Conservation (phyloP, 305 asterid genomes). For the Caryopteris hybrid region DNA sequence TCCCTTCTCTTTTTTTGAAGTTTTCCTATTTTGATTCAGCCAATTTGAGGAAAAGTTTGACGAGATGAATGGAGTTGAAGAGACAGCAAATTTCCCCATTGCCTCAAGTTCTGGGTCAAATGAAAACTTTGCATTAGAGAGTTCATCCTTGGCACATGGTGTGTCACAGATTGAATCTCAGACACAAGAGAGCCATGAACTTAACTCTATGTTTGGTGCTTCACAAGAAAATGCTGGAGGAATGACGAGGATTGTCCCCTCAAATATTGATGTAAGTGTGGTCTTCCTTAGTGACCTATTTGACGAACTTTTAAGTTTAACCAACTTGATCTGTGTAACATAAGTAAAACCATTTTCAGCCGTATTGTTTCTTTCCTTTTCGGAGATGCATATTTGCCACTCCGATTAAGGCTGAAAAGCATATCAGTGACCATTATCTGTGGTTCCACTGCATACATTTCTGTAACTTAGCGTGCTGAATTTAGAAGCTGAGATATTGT, state of each 20-base stretch:
- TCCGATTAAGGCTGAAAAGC: too few species aligned
- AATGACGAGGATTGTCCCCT: constrained; percentile 76
- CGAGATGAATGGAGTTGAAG: constrained; percentile 63
- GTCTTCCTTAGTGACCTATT: neutral
- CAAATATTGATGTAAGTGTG: constrained; percentile 64
- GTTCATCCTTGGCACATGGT: constrained; percentile 29
- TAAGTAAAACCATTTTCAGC: neutral
- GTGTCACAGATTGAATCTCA: constrained; percentile 34
- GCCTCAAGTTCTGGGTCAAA: constrained; percentile 70
- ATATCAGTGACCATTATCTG: too few species aligned
- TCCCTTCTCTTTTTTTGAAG: neutral
- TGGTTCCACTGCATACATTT: too few species aligned
- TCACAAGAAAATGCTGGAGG: constrained; percentile 67
- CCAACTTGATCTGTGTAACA: neutral
- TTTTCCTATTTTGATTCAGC: constrained; percentile 32
- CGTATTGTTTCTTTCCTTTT: neutral
- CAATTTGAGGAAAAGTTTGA: constrained; percentile 97
- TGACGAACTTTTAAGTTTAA: too few species aligned
- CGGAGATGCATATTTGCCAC: neutral
- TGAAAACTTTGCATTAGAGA: constrained; percentile 42
- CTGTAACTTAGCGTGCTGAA: too few species aligned
- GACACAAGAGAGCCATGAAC: constrained; percentile 38
- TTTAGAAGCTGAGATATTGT: too few species aligned
- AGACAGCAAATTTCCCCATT: constrained; percentile 40
- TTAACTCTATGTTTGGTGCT: constrained; percentile 34